Evolutionary conservation across 441 rosid genomes (phyloP).

Genomic region (Populus tomentosa): DNA sequence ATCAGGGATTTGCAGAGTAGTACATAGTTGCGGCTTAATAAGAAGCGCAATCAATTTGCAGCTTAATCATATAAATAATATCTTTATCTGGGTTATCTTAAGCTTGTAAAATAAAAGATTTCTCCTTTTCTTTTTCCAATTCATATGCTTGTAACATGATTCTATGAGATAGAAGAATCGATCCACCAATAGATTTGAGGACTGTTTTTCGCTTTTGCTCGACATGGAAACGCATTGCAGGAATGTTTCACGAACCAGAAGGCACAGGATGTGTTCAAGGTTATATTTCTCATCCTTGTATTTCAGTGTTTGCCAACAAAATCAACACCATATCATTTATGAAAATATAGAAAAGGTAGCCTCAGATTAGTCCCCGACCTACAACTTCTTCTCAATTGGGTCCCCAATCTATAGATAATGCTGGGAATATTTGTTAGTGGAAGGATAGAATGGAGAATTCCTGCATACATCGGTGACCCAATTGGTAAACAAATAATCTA

Average conservation of each 20-base stretch:
- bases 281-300: background rate
- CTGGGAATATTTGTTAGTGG: background rate
- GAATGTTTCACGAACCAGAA: background rate
- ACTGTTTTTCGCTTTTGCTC: background rate
- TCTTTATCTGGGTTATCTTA: background rate
- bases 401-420: background rate
- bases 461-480: background rate
- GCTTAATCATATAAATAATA: background rate
- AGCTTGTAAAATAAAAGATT: background rate
- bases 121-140: background rate
- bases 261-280: background rate
- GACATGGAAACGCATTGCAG: background rate
- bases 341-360: background rate
- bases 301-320: background rate
- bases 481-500: background rate
- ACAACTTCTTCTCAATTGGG: background rate
- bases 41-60: conserved; percentile 1
- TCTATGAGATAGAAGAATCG: background rate
- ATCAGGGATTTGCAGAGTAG: background rate
- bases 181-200: background rate
- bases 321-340: background rate
- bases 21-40: background rate
- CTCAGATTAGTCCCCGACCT: background rate
- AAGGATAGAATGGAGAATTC: background rate
- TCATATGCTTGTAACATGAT: background rate